A percentile compares a stretch with the other conserved stretches of the same genome.
Evolutionary conservation across 495 filamentous ascomycete species (phyloP).

Genomic region (Aspergillus affinis): DNA sequence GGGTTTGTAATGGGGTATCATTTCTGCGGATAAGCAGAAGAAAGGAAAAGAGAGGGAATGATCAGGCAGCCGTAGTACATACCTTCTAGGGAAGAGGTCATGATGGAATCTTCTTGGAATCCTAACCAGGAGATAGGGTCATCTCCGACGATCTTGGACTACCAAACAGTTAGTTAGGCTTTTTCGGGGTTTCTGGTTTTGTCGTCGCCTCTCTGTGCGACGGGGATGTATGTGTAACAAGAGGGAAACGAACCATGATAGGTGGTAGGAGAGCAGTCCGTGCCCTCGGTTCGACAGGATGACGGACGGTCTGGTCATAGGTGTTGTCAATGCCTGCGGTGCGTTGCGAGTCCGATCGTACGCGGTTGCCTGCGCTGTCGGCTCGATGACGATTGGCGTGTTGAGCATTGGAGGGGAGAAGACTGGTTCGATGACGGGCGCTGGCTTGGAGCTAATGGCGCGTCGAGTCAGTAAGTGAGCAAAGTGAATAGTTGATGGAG

Average conservation of each 20-base stretch:
- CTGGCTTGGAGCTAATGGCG: slow-evolving; percentile 48
- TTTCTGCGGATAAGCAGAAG: slow-evolving; percentile 2
- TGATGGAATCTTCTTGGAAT: slow-evolving; percentile 87
- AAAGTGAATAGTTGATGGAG: background rate
- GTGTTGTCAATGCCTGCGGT: slow-evolving; percentile 49
- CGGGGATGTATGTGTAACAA: background rate
- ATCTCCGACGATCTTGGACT: slow-evolving; percentile 83
- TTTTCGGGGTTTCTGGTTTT: background rate
- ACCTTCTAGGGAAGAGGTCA: slow-evolving; percentile 90
- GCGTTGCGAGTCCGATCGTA: slow-evolving; percentile 66
- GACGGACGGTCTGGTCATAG: slow-evolving; percentile 55
- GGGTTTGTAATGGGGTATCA: slow-evolving; percentile 13
- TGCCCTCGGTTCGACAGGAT: slow-evolving; percentile 77
- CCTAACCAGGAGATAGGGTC: slow-evolving; percentile 87
- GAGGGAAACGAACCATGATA: slow-evolving; percentile 66
- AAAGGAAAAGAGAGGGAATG: slow-evolving; percentile 12
- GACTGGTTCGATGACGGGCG: slow-evolving; percentile 39
- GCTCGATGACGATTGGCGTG: slow-evolving; percentile 72
- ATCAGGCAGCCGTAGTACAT: background rate
- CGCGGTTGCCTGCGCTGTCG: slow-evolving; percentile 56
- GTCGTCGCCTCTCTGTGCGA: background rate
- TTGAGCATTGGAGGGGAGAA: slow-evolving; percentile 51
- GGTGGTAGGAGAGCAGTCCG: slow-evolving; percentile 87
- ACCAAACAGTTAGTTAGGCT: slow-evolving; percentile 12
- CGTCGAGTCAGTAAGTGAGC: slow-evolving; percentile 9